Evolutionary conservation across 2,329 filamentous ascomycete species (phyloP), one percentile per base, ranked within the genome.

Genomic region (Cladobotryum mycophilum): DNA sequence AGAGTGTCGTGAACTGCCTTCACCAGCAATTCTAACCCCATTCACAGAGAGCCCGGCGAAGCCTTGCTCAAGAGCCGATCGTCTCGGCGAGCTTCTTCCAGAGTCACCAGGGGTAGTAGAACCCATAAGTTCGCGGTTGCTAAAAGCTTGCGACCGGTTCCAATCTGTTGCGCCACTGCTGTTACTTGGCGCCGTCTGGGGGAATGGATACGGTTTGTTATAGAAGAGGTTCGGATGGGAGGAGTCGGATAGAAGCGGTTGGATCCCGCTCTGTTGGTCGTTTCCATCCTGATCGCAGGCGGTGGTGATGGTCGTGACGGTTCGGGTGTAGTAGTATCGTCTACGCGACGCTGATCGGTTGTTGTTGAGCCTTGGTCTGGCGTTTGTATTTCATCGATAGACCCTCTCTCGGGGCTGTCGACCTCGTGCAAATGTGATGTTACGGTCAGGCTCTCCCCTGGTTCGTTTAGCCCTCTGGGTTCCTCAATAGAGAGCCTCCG

Each of bases 401-500:
- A 49, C 12, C 30, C 17, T 17, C 42, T 42, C 8, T 47, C 40
- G n/a, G 43, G 38, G 43, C 18, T 37, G 38, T 8, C 34, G 13
- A 22, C 36, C 17, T 54, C 52, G 30, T 47, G 45, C 47, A 45
- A 51, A 17, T 20, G 37, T 33, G 41, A 33, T 17, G 40, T 35
- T 20, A 40, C 38, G 34, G 48, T 37, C 37, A 52, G 47, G 49
- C 47, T 48, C 18, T 35, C 44, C 34, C 42, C 41, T 51, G 55
- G 15, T 11, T 50, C 44, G 42, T 44, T 52, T 37, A 41, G 45
- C 40, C 52, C 48, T 6, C 56, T 56, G 12, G 56, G 55, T 35
- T 59, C 56, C 52, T 63, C 61, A 20, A 57, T 51, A 36, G 68
- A 68, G 17, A 66, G 52, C 25, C 57, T 59, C 47, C 75, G 67